Evolutionary conservation across 1,139 yeast species (phyloP), one percentile per base, ranked within the genome.

Genomic region (Pichia sp.): DNA sequence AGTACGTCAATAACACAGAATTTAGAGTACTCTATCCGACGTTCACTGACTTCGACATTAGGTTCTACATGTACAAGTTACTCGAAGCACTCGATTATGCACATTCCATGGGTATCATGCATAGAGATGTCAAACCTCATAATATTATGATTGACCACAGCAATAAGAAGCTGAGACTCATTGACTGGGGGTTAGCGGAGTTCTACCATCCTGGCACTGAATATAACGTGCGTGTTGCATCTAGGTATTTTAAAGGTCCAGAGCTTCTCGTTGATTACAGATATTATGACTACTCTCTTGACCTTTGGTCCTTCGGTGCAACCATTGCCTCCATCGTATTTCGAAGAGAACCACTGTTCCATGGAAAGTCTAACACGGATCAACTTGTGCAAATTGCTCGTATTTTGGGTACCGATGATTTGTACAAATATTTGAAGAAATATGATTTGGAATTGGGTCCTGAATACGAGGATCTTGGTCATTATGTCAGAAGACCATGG

Each of bases 161-260:
- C 31, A 64, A 63, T 40, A 74, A 72, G 48, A 73, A 75, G 48
- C 62, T 82, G 45, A 66, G 88, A 47, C 68, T 82, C 41, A 82
- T 82, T 38, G 93, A 82, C 58, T 82, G 93, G 93, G 93, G 93
- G 27, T 62, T 82, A 37, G 91, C 93, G 5, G 93, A 82, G 54
- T 82, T 80, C 52, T 82, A 82, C 53, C 91, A 81, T 50, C 73
- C 77, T 9, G 86, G 86, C 6, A 79, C 75, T 53, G 88, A 81
- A 50, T 82, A 79, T 53, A 82, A 82, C 51, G 91, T 82, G 7
- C 63, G 93, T 45, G 93, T 82, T 25, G 91, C 93, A 0, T 77
- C 86, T 6, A 66, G 93, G 47, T 81, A 81, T 53, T 85, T 78
- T 55, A 82, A 82, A 59, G 93, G 88, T 0, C 93, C 93, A 1